These are phyloP conservation scores for Tolypocladium inflatum DNA, from an alignment of 2,329 filamentous ascomycete species.

Conservation along the genomic window DNA sequence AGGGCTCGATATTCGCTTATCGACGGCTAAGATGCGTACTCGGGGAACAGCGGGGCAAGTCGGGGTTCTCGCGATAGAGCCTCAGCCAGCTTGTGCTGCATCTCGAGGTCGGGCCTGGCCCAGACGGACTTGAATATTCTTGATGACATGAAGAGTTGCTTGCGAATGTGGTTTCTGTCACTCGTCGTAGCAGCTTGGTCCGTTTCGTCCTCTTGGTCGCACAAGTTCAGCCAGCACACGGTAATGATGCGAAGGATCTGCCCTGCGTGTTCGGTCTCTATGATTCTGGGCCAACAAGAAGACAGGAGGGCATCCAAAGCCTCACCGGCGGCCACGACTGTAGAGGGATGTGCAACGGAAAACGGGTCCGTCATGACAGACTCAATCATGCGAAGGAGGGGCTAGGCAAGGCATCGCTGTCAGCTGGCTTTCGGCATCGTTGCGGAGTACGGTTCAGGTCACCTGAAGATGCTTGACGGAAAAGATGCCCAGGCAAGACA, in stretches of 20 bases:
- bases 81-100: constrained; percentile 8
- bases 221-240: constrained; percentile 52
- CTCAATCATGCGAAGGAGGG: constrained; percentile 58
- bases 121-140: constrained; percentile 14
- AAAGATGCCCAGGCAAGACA: constrained; percentile 50
- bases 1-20: neutral
- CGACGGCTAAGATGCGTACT: neutral
- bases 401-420: constrained; percentile 26
- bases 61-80: constrained; percentile 15
- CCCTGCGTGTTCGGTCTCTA: constrained; percentile 41
- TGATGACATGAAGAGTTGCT: constrained; percentile 10
- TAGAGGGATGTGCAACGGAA: constrained; percentile 39
- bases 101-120: constrained; percentile 5
- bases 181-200: neutral
- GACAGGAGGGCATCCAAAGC: constrained; percentile 49
- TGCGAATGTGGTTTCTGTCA: constrained; percentile 3
- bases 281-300: constrained; percentile 61
- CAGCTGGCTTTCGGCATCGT: neutral
- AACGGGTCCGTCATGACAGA: constrained; percentile 62
- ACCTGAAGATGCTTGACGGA: constrained; percentile 60
- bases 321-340: constrained; percentile 42
- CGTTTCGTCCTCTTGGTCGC: constrained; percentile 18
- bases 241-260: constrained; percentile 55
- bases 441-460: constrained; percentile 4
- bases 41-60: constrained; percentile 18